A percentile compares a stretch with the other conserved stretches of the same genome.
These are phyloP conservation scores for Echites panduratus DNA, from an alignment of 257 asterid genomes.

Conservation along the genomic window DNA sequence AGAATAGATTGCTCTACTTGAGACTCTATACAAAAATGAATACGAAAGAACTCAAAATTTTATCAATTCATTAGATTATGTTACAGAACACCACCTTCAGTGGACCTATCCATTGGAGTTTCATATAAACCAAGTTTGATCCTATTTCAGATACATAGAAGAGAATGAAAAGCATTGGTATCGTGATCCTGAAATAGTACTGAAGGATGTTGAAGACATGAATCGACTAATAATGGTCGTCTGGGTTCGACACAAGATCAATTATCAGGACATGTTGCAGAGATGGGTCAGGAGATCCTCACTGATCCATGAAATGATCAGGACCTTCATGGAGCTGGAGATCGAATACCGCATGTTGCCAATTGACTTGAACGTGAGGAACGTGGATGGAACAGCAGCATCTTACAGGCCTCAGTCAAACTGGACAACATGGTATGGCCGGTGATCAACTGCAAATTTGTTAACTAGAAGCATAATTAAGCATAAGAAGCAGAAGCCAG, in stretches of 20 bases:
- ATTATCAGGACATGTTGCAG: constrained; percentile 9
- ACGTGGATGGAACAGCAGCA: too few species aligned
- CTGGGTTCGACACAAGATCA: constrained; percentile 9
- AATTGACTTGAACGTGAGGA: constrained; percentile 12
- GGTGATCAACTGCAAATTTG: too few species aligned
- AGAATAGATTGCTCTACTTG: background rate
- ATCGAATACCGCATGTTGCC: constrained; percentile 12
- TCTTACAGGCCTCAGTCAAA: too few species aligned
- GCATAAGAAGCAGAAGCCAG: too few species aligned
- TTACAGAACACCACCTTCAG: background rate
- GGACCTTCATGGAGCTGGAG: constrained; percentile 9
- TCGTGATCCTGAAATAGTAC: background rate
- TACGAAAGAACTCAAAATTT: background rate
- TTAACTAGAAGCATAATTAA: too few species aligned
- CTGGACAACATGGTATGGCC: too few species aligned
- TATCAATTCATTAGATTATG: background rate
- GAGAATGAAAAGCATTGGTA: constrained; percentile 1
- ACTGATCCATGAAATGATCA: constrained; percentile 13
- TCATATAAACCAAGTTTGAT: background rate
- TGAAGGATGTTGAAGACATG: constrained; percentile 2
- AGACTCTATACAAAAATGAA: background rate
- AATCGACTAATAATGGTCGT: background rate
- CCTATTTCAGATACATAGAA: background rate
- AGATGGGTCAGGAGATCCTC: constrained; percentile 10
- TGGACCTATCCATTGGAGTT: background rate